Evolutionary conservation across 305 asterid genomes (phyloP), one percentile per base, ranked within the genome.

Genomic region (Fraxinus albicans): DNA sequence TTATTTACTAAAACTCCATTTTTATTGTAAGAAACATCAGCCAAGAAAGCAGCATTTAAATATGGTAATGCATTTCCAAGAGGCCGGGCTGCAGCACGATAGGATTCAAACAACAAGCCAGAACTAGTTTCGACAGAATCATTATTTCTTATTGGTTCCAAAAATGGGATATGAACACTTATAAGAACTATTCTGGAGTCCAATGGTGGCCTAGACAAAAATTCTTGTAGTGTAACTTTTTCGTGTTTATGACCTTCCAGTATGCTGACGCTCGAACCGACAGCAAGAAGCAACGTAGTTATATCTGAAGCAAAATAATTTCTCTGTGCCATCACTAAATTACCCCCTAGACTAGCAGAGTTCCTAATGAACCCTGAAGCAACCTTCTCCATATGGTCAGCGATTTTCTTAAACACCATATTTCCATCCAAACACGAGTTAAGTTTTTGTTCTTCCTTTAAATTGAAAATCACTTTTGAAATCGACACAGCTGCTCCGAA

Each of bases 1-100:
- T 53, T 42, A 58, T 87, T 89, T 53, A 93, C 85, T 67, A 87
- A 19, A 78, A 86, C 29, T 21, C 92, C 94, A 21, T 80, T 78
- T 84, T 10, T 50, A 80, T 79, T 44, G 42, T n/a, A 78, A 77
- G 91, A 88, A 84, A 95, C 35, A 82, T 93, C 95, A 65, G 97
- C 95, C 80, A 90, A 89, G 89, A 95, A 96, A 25, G 99, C 97
- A 76, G 97, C 98, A 84, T 93, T 95, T 38, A 92, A 72, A 88
- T 95, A 96, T 0, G 99, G 97, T 85, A 96, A 84, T 19, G 99
- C 97, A 82, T 93, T 95, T 47, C 99, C 99, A 81, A 93, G 89
- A 40, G 97, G 98, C 97, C 38, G 36, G 96, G 98, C 13, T 21
- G 99, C 86, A 83, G 96, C 94, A 25, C 97, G 93, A 73, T 93